Conservation (phyloP, 352 stramenopile species). For the Phytophthora podocarpi region DNA sequence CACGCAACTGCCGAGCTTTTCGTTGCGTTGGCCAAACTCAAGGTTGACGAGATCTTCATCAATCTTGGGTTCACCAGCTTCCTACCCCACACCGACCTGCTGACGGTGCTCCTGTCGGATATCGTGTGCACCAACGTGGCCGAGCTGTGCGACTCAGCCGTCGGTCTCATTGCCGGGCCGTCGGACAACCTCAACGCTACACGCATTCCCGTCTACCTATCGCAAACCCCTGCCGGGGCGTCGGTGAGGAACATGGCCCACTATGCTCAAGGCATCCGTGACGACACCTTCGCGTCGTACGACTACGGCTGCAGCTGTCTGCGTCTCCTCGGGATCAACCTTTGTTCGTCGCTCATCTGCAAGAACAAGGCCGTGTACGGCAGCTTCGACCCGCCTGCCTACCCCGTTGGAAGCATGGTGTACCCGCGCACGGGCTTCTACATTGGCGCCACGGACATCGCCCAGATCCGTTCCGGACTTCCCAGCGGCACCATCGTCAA, state of each 20-base stretch:
- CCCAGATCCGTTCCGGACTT: constrained; percentile 37
- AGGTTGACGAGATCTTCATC: constrained; percentile 37
- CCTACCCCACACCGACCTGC: constrained; percentile 32
- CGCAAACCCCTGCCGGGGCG: constrained; percentile 56
- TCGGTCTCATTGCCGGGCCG: constrained; percentile 46
- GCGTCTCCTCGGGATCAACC: constrained; percentile 32
- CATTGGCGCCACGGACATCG: constrained; percentile 43
- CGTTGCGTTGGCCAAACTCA: constrained; percentile 39
- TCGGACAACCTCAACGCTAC: constrained; percentile 56
- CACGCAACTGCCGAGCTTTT: constrained; percentile 40
- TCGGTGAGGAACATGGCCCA: constrained; percentile 65
- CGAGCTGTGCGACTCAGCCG: constrained; percentile 44
- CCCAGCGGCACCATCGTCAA: constrained; percentile 40
- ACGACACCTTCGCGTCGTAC: constrained; percentile 54
- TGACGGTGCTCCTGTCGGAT: constrained; percentile 31
- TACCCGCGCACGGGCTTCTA: constrained; percentile 49
- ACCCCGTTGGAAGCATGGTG: constrained; percentile 17
- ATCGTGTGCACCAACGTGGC: constrained; percentile 49
- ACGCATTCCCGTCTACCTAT: constrained; percentile 62
- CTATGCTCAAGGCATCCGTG: constrained; percentile 58
- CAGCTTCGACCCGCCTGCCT: constrained; percentile 42
- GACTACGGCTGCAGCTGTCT: constrained; percentile 63
- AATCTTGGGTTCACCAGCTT: constrained; percentile 50
- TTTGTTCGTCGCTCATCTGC: constrained; percentile 48
- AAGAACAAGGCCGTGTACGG: constrained; percentile 62